Evolutionary conservation across 805 yeast genomes (phyloP), one percentile per base, ranked within the genome.

Genomic region (Monosporozyma unispora): DNA sequence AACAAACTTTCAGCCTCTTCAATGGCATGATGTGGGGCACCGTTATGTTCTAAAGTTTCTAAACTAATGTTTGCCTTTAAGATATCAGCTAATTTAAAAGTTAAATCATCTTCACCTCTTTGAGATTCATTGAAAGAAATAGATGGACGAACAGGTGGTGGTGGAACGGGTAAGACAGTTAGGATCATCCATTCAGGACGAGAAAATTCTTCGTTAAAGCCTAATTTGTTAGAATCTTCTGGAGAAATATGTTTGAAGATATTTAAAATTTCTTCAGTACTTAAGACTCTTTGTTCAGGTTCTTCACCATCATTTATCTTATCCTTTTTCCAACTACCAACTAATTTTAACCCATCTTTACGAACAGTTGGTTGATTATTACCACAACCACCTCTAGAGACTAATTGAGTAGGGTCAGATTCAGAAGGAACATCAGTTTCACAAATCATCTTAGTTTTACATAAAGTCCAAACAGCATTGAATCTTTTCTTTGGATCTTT

Each of bases 141-240:
- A 22, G 96, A 87, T 10, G 99, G 99, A 69, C 99, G 84, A 31
- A 93, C 99, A 33, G 97, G 98, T 54, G 99, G 99, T 47, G 99
- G 99, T 42, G 99, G 99, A 18, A 93, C 99, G 1, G 99, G 99
- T 61, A 93, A 75, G n/a, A 93, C 98, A 1, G 98, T 89, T 57
- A 93, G 79, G 52, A 93, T 77, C 82, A 93, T 80, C 99, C 99
- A 93, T 71, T 93, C 99, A 2, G 99, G 99, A 60, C 99, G 83
- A 1, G 99, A 93, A 62, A 87, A 93, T 64, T 93, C 97, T 65
- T 89, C 95, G 63, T 86, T 87, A 70, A 93, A 84, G 4, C 99
- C 99, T 52, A 93, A 67, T 57, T 79, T 81, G 44, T 68, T 74
- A 54, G 95, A 81, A 65, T 93, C 99, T 61, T 84, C 85, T 16